Evolutionary conservation across 345 rosid genomes (phyloP).

Genomic region (Microcos paniculata): DNA sequence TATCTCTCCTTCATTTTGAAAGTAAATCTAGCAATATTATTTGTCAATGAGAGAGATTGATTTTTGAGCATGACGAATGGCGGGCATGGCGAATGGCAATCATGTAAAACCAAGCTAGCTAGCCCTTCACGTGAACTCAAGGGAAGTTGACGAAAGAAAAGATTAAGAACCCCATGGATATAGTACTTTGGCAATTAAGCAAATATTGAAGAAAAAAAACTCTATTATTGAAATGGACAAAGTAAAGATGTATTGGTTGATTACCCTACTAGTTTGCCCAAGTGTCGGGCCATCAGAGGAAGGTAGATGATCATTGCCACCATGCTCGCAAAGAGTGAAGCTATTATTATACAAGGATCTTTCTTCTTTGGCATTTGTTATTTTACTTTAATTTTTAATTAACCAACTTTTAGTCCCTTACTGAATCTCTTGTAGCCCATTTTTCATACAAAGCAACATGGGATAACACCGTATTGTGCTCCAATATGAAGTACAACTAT

Average conservation of each 20-base stretch:
- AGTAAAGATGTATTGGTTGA: conserved; percentile 2
- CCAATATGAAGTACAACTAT: neutral
- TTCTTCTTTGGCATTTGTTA: neutral
- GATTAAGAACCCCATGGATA: neutral
- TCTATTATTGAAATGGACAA: conserved; percentile 35
- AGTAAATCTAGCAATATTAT: neutral
- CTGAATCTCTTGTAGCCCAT: conserved; percentile 20
- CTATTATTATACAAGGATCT: neutral
- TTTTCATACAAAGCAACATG: conserved; percentile 26
- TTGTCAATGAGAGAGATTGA: neutral
- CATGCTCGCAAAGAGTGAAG: neutral
- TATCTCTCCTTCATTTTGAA: neutral
- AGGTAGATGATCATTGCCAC: conserved; percentile 20
- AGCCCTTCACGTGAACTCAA: no score
- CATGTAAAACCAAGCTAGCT: no score
- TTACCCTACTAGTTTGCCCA: conserved; percentile 24
- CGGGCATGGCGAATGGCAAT: neutral
- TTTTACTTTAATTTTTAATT: neutral
- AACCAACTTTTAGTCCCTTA: conserved; percentile 3
- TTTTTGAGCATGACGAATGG: neutral
- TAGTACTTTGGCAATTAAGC: neutral
- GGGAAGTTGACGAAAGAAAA: no score
- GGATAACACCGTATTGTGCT: neutral
- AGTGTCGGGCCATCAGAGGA: conserved; percentile 15
- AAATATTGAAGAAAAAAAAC: neutral